These are phyloP conservation scores for Microthlaspi erraticum DNA, from an alignment of 345 rosid species.

Conservation along the genomic window DNA sequence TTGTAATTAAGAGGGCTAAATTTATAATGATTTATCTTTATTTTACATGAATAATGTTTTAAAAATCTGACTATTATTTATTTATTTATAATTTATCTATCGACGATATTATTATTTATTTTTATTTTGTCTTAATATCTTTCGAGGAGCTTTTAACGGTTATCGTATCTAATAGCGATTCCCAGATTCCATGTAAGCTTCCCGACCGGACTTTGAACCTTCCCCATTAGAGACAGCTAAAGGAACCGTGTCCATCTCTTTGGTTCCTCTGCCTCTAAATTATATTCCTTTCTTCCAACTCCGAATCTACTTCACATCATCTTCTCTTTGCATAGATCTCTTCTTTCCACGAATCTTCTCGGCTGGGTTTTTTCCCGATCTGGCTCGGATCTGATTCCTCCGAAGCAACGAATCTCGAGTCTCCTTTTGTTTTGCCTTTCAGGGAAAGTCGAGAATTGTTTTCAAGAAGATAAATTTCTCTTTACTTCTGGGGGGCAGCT, in stretches of 20 bases:
- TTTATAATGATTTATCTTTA: neutral
- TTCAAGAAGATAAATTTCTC: neutral
- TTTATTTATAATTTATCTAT: neutral
- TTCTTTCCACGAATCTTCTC: slow-evolving; percentile 34
- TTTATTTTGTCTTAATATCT: slow-evolving; percentile 5
- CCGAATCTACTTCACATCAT: slow-evolving; percentile 16
- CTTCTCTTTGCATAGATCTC: slow-evolving; percentile 36
- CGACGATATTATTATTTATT: too few relatives aligned
- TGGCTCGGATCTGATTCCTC: slow-evolving; percentile 47
- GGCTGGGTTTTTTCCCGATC: slow-evolving; percentile 42
- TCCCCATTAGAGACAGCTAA: slow-evolving; percentile 37
- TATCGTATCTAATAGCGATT: slow-evolving; percentile 24
- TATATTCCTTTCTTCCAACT: slow-evolving; percentile 40
- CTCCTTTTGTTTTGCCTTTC: slow-evolving; percentile 32
- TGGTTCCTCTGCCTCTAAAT: slow-evolving; percentile 41
- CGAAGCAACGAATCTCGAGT: slow-evolving; percentile 45
- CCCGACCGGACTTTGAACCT: slow-evolving; percentile 47
- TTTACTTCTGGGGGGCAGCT: slow-evolving; percentile 15
- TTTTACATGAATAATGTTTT: neutral
- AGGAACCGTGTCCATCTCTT: slow-evolving; percentile 44
- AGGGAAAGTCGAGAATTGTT: slow-evolving; percentile 29
- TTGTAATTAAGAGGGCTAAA: neutral
- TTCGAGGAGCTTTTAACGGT: slow-evolving; percentile 42
- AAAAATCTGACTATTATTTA: neutral
- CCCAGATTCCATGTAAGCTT: slow-evolving; percentile 44